Evolutionary conservation across 2,329 filamentous ascomycete species (phyloP).

Genomic region (Chrysosporium keratinophilum): DNA sequence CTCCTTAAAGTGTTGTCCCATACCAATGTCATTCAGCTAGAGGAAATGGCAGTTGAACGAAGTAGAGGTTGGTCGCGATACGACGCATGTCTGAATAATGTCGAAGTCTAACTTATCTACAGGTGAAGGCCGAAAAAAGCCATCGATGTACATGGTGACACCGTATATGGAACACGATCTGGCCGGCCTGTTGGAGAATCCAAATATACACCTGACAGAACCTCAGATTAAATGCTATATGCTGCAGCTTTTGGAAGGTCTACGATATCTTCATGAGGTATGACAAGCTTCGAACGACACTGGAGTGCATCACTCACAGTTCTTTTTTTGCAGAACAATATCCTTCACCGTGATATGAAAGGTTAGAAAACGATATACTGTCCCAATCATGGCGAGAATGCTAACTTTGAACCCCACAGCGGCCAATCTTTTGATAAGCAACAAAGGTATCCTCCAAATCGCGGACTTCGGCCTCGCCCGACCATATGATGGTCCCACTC

Average conservation of each 20-base stretch:
- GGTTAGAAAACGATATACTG: constrained; percentile 22
- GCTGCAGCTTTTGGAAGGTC: constrained; percentile 79
- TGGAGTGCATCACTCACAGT: constrained; percentile 11
- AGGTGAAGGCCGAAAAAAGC: constrained; percentile 66
- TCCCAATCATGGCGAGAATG: neutral
- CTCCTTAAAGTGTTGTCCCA: constrained; percentile 91
- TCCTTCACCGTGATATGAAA: constrained; percentile 97
- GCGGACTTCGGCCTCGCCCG: constrained; percentile 92
- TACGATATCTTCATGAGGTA: constrained; percentile 77
- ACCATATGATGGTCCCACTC: constrained; percentile 78
- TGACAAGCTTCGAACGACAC: constrained; percentile 10
- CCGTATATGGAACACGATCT: constrained; percentile 99
- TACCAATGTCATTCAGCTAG: constrained; percentile 71
- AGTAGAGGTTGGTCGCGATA: constrained; percentile 42
- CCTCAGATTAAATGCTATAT: constrained; percentile 97
- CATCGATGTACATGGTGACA: constrained; percentile 94
- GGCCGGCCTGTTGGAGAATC: constrained; percentile 93
- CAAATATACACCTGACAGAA: constrained; percentile 73
- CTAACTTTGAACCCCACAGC: constrained; percentile 40
- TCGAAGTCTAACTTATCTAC: constrained; percentile 14
- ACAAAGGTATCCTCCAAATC: constrained; percentile 85
- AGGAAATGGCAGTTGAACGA: constrained; percentile 92
- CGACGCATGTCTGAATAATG: constrained; percentile 17
- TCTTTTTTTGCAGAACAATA: constrained; percentile 47
- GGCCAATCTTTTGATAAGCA: constrained; percentile 92